phyloP scores from a whole-genome alignment of 2,329 filamentous ascomycete species.

The Pseudocercospora fijiensis region DNA sequence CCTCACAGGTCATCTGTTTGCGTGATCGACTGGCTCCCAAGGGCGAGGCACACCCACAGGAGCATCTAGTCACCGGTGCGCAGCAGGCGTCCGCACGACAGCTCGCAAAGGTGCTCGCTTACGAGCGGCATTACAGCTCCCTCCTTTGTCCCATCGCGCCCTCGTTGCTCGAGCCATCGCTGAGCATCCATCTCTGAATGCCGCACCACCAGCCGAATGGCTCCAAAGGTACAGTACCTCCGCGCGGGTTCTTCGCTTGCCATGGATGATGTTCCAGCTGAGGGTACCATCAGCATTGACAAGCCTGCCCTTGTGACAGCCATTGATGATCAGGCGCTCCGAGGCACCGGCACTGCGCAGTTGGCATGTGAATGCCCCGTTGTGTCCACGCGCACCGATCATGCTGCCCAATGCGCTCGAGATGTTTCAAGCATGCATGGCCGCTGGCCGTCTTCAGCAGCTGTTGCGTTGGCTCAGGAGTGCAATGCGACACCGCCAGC shows the following conservation, averaged over 20 bases:
- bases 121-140: slow-evolving; percentile 18
- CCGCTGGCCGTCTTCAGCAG: slow-evolving; percentile 11
- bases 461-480: slow-evolving; percentile 4
- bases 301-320: slow-evolving; percentile 12
- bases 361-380: slow-evolving; percentile 3
- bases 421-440: slow-evolving; percentile 14
- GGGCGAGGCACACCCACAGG: slow-evolving; percentile 21
- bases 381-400: slow-evolving; percentile 1
- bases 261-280: slow-evolving; percentile 9
- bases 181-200: background rate
- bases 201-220: slow-evolving; percentile 1
- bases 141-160: slow-evolving; percentile 2
- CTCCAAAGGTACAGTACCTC: slow-evolving; percentile 2
- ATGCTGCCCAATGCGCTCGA: slow-evolving; percentile 8
- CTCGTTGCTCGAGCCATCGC: background rate
- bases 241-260: slow-evolving; percentile 3
- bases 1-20: slow-evolving; percentile 25
- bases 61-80: slow-evolving; percentile 13
- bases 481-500: slow-evolving; percentile 7
- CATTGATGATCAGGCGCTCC: slow-evolving; percentile 14
- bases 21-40: slow-evolving; percentile 20
- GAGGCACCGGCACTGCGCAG: too few species aligned
- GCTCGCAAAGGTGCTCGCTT: slow-evolving; percentile 14
- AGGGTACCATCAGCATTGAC: slow-evolving; percentile 13
- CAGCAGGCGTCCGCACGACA: slow-evolving; percentile 11